Conservation (phyloP, 2,329 filamentous ascomycete species). For the Zasmidium citrigriseum region DNA sequence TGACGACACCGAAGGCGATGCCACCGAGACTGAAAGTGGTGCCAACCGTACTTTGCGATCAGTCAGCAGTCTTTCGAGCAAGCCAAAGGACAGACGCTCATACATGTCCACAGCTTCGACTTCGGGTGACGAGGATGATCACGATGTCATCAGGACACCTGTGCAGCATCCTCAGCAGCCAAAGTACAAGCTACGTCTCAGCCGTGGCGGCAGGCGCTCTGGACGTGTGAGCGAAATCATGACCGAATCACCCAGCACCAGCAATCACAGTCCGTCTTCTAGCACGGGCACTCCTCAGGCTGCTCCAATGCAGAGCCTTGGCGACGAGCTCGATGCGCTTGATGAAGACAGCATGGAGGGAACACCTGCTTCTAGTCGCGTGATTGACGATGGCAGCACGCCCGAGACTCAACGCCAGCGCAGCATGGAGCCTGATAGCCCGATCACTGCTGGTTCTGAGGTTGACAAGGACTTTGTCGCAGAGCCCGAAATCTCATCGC, state of each 20-base stretch:
- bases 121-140: conserved; percentile 71
- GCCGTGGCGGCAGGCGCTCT: conserved; percentile 54
- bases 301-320: conserved; percentile 72
- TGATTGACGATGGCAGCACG: conserved; percentile 18
- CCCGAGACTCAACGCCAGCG: conserved; percentile 25
- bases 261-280: conserved; percentile 28
- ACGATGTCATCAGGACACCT: conserved; percentile 60
- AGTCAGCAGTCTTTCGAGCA: conserved; percentile 36
- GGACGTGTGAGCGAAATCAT: conserved; percentile 52
- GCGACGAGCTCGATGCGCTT: conserved; percentile 84
- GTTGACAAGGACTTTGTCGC: no score
- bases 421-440: conserved; percentile 42
- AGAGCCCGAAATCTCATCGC: conserved; percentile 4
- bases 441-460: conserved; percentile 11
- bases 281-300: conserved; percentile 43
- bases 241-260: conserved; percentile 23
- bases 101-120: conserved; percentile 88
- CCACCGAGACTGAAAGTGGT: conserved; percentile 79
- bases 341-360: conserved; percentile 62
- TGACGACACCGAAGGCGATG: conserved; percentile 66
- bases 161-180: conserved; percentile 63
- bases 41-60: conserved; percentile 17
- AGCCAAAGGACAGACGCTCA: conserved; percentile 62
- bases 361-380: conserved; percentile 31
- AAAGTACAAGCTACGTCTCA: conserved; percentile 71